Evolutionary conservation across 306 rosid species (phyloP), one percentile per base, ranked within the genome.

Genomic region (Sindora glabra): DNA sequence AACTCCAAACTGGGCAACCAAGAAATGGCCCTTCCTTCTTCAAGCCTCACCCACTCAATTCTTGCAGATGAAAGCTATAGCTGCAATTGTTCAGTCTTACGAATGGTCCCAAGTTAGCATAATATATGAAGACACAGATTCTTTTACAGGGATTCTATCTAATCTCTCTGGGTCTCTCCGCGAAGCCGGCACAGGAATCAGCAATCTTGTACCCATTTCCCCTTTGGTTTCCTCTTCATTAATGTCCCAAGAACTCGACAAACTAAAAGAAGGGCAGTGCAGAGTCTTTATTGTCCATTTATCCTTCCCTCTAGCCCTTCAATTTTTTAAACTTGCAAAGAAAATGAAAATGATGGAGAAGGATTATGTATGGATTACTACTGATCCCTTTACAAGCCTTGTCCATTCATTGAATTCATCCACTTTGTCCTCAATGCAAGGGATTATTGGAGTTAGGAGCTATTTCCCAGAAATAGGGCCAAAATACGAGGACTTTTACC

Each of bases 311-410:
- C 65, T 72, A 62, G 77, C 77, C 0, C 13, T 68, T 12, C 36
- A 18, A 10, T 39, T 82, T 0, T 79, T 82, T 27, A 19, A 62
- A 47, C 65, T n/a, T 32, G 85, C 85, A 33, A 75, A 73, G 8
- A 62, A 54, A 53, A 62, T 73, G 74, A 58, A 71, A 5, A 82
- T 75, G 84, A 72, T 73, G 78, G 82, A 54, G 36, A 68, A 36
- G 38, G 80, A 48, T 58, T 72, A 69, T 58, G 77, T 75, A 29
- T 82, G 84, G 88, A 78, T 82, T 51, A 75, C 79, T 13, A 78
- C 88, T 13, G 60, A 70, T 63, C 16, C 72, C 21, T 30, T 79
- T 55, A 70, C 89, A 17, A 73, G 59, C 65, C 67, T 76, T 55
- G 54, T 72, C 22, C 37, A 79, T 67, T 83, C 82, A 30, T 57